These are phyloP conservation scores for Kockovaella imperatae DNA, from an alignment of 768 basidiomycete species.

Conservation along the genomic window DNA sequence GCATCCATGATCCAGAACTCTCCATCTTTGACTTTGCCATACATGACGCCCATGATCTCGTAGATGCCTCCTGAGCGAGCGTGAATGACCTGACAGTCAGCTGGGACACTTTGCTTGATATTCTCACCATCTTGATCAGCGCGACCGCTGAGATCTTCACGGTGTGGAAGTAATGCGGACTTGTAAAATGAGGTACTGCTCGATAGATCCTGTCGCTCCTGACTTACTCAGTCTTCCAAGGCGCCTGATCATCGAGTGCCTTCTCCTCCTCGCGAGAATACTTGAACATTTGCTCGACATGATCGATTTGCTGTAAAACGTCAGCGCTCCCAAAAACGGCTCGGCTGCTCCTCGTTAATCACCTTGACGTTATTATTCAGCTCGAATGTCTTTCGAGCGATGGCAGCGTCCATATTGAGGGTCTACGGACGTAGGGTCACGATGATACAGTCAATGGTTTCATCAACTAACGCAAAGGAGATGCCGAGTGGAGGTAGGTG, in stretches of 20 bases:
- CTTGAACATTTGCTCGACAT: conserved; percentile 40
- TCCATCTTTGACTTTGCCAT: conserved; percentile 67
- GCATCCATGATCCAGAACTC: conserved; percentile 75
- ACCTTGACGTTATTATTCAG: conserved; percentile 45
- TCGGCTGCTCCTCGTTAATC: conserved; percentile 1
- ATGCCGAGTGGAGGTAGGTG: too few species aligned
- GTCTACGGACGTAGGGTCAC: too few species aligned
- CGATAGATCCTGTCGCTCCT: neutral
- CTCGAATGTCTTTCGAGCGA: conserved; percentile 45
- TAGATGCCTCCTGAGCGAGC: conserved; percentile 93
- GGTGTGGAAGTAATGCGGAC: conserved; percentile 50
- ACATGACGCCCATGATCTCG: conserved; percentile 99
- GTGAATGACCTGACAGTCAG: conserved; percentile 51
- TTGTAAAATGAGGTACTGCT: conserved; percentile 8
- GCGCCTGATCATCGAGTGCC: conserved; percentile 56
- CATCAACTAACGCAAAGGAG: too few species aligned
- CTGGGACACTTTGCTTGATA: neutral
- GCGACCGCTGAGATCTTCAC: conserved; percentile 51
- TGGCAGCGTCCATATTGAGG: conserved; percentile 10
- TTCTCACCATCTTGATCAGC: conserved; percentile 51
- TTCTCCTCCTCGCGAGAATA: conserved; percentile 45
- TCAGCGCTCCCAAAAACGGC: too few species aligned
- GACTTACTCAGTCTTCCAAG: conserved; percentile 77
- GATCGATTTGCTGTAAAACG: conserved; percentile 27
- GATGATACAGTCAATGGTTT: too few species aligned